Conservation (phyloP, 129 eudicot species). For the Artemisia argyi region DNA sequence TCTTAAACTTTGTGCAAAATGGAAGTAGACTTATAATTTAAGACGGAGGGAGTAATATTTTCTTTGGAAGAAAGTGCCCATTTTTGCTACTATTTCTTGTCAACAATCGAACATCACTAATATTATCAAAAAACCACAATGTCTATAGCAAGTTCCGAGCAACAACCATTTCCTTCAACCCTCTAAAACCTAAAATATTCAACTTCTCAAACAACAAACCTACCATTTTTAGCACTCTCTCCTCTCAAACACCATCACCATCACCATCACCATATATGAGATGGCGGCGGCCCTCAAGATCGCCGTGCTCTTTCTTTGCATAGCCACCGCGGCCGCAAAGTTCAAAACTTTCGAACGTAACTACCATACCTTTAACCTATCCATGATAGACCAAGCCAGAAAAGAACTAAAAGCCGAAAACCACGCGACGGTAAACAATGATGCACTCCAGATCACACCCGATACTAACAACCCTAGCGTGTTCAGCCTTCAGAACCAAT, state of each 20-base stretch:
- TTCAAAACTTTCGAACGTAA: not conserved
- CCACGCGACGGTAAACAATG: constrained; percentile 29
- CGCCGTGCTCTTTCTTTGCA: constrained; percentile 19
- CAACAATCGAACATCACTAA: too few species aligned
- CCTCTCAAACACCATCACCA: not conserved
- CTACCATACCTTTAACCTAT: constrained; percentile 10
- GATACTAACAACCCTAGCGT: constrained; percentile 35
- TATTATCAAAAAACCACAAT: too few species aligned
- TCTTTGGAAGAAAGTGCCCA: too few species aligned
- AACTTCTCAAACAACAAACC: too few species aligned
- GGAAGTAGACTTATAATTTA: too few species aligned
- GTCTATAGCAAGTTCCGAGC: too few species aligned
- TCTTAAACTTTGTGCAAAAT: too few species aligned
- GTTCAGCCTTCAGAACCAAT: constrained; percentile 7
- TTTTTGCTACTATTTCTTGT: too few species aligned
- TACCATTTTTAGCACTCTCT: too few species aligned
- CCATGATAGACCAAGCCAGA: not conserved
- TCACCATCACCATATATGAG: not conserved
- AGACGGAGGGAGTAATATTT: too few species aligned
- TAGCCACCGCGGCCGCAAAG: constrained; percentile 23
- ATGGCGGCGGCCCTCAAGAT: constrained; percentile 27
- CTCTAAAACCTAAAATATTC: too few species aligned
- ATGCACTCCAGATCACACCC: constrained; percentile 71
- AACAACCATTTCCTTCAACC: too few species aligned
- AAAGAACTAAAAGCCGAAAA: not conserved